Percentiles rank a stretch among this genome's conserved stretches.
phyloP scores from a whole-genome alignment of 2,329 filamentous ascomycete genomes.

The Trichoderma simmonsii region DNA sequence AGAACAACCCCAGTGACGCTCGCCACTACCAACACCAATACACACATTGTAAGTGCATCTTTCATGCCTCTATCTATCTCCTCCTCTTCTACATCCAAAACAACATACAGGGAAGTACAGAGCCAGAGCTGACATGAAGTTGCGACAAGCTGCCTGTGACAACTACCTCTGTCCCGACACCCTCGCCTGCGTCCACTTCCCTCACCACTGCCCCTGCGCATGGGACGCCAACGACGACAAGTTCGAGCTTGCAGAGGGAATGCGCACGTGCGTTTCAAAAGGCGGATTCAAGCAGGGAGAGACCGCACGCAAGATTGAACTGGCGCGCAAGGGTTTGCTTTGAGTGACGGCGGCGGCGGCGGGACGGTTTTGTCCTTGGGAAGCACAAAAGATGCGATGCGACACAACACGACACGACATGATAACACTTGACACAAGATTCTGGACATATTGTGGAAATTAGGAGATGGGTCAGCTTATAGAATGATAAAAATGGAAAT shows the following conservation, averaged over 20 bases:
- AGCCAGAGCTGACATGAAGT: slow-evolving; percentile 5
- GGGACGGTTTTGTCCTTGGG: not conserved
- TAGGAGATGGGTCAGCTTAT: not conserved
- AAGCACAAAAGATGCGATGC: not conserved
- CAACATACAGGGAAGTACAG: not conserved
- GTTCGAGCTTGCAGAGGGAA: slow-evolving; percentile 68
- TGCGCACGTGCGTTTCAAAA: slow-evolving; percentile 69
- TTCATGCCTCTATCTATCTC: not conserved
- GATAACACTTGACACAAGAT: not conserved
- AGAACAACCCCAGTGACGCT: slow-evolving; percentile 83
- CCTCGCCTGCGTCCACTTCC: slow-evolving; percentile 90
- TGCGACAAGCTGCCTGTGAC: slow-evolving; percentile 69
- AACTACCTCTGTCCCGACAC: slow-evolving; percentile 95
- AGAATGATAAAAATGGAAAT: not conserved
- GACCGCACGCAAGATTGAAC: slow-evolving; percentile 70
- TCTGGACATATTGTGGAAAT: not conserved
- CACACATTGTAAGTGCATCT: slow-evolving; percentile 53
- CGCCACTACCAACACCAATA: slow-evolving; percentile 72
- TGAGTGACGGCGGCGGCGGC: slow-evolving; percentile 33
- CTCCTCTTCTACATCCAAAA: not conserved
- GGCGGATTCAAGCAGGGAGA: slow-evolving; percentile 72
- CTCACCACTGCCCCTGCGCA: slow-evolving; percentile 93
- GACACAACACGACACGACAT: not conserved
- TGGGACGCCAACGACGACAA: slow-evolving; percentile 76
- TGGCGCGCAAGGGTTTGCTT: slow-evolving; percentile 74